Evolutionary conservation across 2,329 filamentous ascomycete species (phyloP).

Genomic region (Polychaeton citri): DNA sequence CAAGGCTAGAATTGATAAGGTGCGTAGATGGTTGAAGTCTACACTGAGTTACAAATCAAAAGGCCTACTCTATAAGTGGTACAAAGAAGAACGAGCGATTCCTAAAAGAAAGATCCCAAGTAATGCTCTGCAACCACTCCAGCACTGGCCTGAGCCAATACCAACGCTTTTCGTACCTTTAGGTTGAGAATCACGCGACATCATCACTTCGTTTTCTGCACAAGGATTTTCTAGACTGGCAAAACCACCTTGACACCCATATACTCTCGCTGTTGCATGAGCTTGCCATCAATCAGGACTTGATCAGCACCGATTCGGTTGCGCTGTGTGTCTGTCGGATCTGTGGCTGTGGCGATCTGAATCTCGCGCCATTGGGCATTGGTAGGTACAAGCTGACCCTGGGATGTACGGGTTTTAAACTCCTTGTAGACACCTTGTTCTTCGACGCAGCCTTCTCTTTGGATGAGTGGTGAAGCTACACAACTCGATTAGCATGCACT

Average conservation of each 20-base stretch:
- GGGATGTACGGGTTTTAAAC: slow-evolving; percentile 29
- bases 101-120: too few species aligned
- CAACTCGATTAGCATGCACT: neutral
- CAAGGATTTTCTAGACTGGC: slow-evolving; percentile 20
- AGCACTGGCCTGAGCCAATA: too few species aligned
- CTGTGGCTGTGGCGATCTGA: slow-evolving; percentile 32
- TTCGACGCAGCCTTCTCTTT: slow-evolving; percentile 30
- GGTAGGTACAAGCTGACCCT: slow-evolving; percentile 31
- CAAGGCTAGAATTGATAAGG: neutral
- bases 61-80: too few species aligned
- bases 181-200: too few species aligned
- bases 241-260: slow-evolving; percentile 35
- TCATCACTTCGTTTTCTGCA: too few species aligned
- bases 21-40: too few species aligned
- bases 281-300: slow-evolving; percentile 30
- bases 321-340: slow-evolving; percentile 26
- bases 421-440: slow-evolving; percentile 34
- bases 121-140: too few species aligned
- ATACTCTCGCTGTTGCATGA: slow-evolving; percentile 34
- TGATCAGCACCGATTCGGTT: slow-evolving; percentile 32
- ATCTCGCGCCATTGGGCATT: slow-evolving; percentile 35
- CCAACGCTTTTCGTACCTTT: too few species aligned
- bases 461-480: slow-evolving; percentile 24
- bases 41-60: too few species aligned
- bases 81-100: too few species aligned